Evolutionary conservation across 768 basidiomycete species (phyloP), one percentile per base, ranked within the genome.

Genomic region (Lactarius trivialis): DNA sequence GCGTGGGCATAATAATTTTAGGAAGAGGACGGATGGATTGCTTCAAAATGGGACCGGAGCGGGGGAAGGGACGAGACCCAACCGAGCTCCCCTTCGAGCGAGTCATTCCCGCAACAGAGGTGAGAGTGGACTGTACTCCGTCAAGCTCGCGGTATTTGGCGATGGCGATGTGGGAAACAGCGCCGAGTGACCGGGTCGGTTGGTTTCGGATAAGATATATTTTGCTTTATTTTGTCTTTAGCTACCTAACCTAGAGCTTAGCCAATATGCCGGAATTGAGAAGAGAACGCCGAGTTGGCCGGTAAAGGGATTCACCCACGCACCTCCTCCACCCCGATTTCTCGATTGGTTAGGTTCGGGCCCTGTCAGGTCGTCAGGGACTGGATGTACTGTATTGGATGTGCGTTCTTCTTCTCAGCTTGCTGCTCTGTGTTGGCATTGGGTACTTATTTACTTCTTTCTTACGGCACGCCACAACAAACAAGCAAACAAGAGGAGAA

Each of bases 401-500:
- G 7, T 33, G 28, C 21, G 28, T 30, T 36, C 28, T 55, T 53
- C 43, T 45, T 54, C 21, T 55, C 30, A 37, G 53, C 54, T 39
- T 21, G 45, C 45, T 43, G 59, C 26, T 51, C 9, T 50, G 12
- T n/a, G 6, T 15, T 24, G n/a, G 17, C 17, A 7, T 19, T 39
- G 39, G 39, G 15, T 15, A 17, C 19, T 7, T 39, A 1, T 14
- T 19, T 19, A 7, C 39, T 48, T 51, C 30, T 51, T 51, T 30
- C 30, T 51, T 34, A 61, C 49, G 56, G 51, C 50, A 62, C 61
- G 56, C 51, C 50, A 62, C 61, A 62, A 62, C 61, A 62, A 63
- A 62, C 56, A 54, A 49, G 48, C 56, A 62, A 62, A 61, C 56
- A 61, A 53, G 57, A 41, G 51, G 24, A 57, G 2, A 24, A 48